Evolutionary conservation across 495 filamentous ascomycete species (phyloP).

Genomic region (Parmelia sp.): DNA sequence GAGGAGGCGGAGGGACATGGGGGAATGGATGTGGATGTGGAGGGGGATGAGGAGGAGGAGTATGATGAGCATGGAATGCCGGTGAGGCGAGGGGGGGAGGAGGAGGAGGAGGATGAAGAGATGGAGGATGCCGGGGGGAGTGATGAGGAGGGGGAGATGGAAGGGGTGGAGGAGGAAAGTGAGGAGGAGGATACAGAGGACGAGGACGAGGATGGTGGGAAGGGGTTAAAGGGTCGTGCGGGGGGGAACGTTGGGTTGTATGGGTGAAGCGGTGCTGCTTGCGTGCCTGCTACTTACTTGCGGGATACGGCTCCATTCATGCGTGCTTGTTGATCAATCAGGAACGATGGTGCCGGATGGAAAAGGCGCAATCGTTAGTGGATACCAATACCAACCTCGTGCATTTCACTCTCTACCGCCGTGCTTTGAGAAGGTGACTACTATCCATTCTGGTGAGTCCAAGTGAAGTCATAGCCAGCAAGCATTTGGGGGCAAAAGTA

Average conservation of each 20-base stretch:
- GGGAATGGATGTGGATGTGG: neutral
- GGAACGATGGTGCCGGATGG: no score
- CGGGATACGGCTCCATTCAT: no score
- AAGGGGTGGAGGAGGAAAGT: neutral
- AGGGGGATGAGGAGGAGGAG: neutral
- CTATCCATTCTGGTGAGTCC: no score
- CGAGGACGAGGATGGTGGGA: neutral
- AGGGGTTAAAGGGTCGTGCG: neutral
- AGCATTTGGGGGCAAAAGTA: no score
- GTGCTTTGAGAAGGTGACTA: no score
- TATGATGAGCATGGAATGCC: neutral
- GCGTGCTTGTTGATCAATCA: no score
- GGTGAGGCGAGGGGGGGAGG: neutral
- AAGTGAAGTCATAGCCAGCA: no score
- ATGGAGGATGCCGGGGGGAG: neutral
- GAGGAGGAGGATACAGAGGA: neutral
- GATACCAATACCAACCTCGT: no score
- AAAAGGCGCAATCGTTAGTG: no score
- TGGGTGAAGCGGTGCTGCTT: neutral
- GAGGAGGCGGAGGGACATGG: no score
- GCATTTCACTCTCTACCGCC: no score
- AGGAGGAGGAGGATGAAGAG: neutral
- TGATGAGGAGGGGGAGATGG: neutral
- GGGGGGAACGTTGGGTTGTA: neutral
- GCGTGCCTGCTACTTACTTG: no score